Conservation (phyloP, 1,284 basidiomycete species). For the Phlebopus sp. region DNA sequence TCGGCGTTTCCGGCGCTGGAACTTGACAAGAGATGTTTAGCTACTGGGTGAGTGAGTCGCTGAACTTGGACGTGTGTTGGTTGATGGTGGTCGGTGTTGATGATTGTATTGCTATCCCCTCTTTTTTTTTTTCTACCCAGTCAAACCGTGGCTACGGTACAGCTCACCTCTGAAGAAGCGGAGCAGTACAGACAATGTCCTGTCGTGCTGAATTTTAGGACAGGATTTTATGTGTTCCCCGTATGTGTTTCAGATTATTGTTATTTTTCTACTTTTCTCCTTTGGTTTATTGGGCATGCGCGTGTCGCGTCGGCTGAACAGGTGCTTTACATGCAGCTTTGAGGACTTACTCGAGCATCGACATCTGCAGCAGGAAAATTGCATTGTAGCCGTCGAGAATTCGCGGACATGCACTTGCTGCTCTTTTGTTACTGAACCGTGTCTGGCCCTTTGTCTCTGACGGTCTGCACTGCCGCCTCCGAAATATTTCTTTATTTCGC, state of each 20-base stretch:
- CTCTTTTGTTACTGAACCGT: too few species aligned
- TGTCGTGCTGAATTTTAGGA: constrained; percentile 68
- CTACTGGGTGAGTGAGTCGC: constrained; percentile 60
- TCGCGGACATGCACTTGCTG: too few species aligned
- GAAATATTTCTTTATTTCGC: too few species aligned
- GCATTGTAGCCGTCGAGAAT: too few species aligned
- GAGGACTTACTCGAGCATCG: too few species aligned
- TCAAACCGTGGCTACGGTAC: constrained; percentile 75
- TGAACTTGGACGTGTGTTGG: neutral
- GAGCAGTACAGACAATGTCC: constrained; percentile 60
- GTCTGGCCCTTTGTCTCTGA: too few species aligned
- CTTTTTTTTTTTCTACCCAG: constrained; percentile 35
- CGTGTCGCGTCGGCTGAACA: neutral
- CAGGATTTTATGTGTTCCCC: constrained; percentile 76
- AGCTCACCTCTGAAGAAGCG: constrained; percentile 70
- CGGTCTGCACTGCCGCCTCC: too few species aligned
- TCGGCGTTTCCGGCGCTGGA: constrained; percentile 66
- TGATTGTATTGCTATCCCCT: neutral
- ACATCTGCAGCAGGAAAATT: too few species aligned
- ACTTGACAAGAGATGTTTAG: constrained; percentile 50
- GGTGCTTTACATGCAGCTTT: too few species aligned
- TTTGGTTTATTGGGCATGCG: neutral
- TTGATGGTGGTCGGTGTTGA: constrained; percentile 4
- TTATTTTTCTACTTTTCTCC: constrained; percentile 1
- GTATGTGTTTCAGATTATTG: constrained; percentile 40